Base-by-base conservation (phyloP, 768 basidiomycete genomes). In the Leccinum uliginosum region DNA sequence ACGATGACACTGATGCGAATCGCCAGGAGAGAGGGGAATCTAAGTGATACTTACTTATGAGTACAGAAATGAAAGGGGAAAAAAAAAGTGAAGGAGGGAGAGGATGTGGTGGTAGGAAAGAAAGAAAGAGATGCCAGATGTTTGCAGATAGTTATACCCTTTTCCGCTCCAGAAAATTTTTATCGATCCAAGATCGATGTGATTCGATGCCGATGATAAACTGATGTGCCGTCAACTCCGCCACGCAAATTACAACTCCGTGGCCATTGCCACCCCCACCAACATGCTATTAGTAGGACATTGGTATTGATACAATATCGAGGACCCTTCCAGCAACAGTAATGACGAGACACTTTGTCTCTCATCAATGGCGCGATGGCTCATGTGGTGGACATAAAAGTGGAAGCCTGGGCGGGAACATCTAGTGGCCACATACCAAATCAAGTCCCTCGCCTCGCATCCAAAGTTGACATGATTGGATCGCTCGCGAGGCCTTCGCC, bases 121-220 rank as follows among this genome's bases (percentile, higher is more conserved):
- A 65, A 73, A 73, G 75, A 71, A 59, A 60, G 72, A 64, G 52
- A n/a, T 47, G 58, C 24, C 45, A 54, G 66, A 67, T 73, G 77
- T 80, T 80, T 80, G 78, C 75, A 70, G 72, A 80, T 80, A 80
- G 78, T 83, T 83, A 83, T 82, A 84, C 77, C 62, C 74, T 72
- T 32, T 32, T 66, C 69, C 68, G 68, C 73, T 73, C 69, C 74
- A 77, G 30, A 80, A 80, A 80, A 73, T 75, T 81, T 84, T 83
- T 79, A 83, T 84, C 82, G 78, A 81, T 81, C 66, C 75, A 74
- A 80, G 76, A 83, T 84, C 82, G 77, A 81, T 82, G 73, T 79
- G 78, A 82, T 78, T 67, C 64, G 66, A 67, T 68, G 59, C 51
- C 73, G 75, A 74, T 78, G 68, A 70, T 69, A 76, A 76, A 77